These are phyloP conservation scores for Neurospora sp. DNA, from an alignment of 495 filamentous ascomycete genomes.

Conservation along the genomic window DNA sequence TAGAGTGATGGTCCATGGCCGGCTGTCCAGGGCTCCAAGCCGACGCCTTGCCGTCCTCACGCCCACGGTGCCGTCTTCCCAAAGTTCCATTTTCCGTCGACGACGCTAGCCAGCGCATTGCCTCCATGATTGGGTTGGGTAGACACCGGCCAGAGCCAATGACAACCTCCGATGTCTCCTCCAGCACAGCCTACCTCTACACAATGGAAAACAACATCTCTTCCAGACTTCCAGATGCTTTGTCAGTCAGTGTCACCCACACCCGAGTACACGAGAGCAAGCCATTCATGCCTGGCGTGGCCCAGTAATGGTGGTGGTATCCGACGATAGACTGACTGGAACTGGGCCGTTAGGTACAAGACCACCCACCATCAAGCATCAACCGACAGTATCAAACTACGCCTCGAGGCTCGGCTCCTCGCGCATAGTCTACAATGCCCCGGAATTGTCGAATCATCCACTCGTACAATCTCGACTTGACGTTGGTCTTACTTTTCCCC, in stretches of 20 bases:
- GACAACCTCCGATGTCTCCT: neutral
- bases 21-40: neutral
- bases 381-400: neutral
- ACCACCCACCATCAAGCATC: neutral
- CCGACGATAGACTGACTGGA: neutral
- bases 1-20: neutral
- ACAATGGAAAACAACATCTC: neutral
- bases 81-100: neutral
- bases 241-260: neutral
- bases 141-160: neutral
- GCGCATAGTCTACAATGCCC: neutral
- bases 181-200: neutral
- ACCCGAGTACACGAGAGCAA: neutral
- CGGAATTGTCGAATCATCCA: neutral
- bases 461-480: neutral
- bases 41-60: neutral
- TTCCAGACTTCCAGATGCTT: neutral
- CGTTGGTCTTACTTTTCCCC: neutral
- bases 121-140: neutral
- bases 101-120: constrained; percentile 17
- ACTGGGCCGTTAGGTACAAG: neutral
- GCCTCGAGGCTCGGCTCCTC: neutral
- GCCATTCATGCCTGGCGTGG: neutral
- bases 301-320: neutral
- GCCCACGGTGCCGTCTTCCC: neutral